phyloP scores from a whole-genome alignment of 2,329 filamentous ascomycete genomes.

The Xylaria sp. region DNA sequence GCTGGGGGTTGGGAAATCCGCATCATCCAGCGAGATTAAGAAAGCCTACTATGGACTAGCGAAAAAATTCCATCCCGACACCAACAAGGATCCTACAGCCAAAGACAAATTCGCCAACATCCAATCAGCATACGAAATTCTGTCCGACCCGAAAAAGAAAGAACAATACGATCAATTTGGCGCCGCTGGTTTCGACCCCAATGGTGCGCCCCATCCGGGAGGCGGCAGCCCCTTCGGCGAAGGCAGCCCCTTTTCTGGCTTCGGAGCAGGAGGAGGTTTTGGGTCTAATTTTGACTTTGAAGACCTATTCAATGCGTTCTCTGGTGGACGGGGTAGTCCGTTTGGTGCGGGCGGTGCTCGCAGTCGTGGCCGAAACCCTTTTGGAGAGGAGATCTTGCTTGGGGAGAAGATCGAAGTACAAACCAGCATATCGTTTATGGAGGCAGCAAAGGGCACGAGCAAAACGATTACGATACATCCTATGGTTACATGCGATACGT shows the following conservation, averaged over 20 bases:
- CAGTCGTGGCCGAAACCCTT: constrained; percentile 66
- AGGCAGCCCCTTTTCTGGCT: constrained; percentile 60
- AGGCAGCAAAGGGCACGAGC: constrained; percentile 87
- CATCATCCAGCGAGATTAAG: constrained; percentile 89
- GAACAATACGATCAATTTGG: constrained; percentile 92
- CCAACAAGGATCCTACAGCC: constrained; percentile 91
- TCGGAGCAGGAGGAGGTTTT: constrained; percentile 71
- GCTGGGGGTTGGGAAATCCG: constrained; percentile 81
- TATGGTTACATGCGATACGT: constrained; percentile 80
- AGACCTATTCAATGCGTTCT: constrained; percentile 89
- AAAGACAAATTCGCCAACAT: constrained; percentile 96
- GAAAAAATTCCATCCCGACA: constrained; percentile 97
- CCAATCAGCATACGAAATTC: constrained; percentile 89
- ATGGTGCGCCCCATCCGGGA: constrained; percentile 60
- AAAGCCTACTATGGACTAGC: constrained; percentile 97
- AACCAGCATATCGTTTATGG: constrained; percentile 91
- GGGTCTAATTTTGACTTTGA: constrained; percentile 91
- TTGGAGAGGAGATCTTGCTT: constrained; percentile 80
- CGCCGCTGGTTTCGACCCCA: constrained; percentile 83
- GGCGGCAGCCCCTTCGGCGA: constrained; percentile 65
- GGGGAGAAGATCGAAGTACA: constrained; percentile 97
- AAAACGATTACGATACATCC: constrained; percentile 91
- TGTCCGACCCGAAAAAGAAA: constrained; percentile 92
- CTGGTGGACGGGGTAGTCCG: constrained; percentile 57
- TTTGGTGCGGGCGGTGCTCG: constrained; percentile 63